Base-by-base conservation (phyloP, 352 stramenopile genomes). In the Phytophthora crassamura region DNA sequence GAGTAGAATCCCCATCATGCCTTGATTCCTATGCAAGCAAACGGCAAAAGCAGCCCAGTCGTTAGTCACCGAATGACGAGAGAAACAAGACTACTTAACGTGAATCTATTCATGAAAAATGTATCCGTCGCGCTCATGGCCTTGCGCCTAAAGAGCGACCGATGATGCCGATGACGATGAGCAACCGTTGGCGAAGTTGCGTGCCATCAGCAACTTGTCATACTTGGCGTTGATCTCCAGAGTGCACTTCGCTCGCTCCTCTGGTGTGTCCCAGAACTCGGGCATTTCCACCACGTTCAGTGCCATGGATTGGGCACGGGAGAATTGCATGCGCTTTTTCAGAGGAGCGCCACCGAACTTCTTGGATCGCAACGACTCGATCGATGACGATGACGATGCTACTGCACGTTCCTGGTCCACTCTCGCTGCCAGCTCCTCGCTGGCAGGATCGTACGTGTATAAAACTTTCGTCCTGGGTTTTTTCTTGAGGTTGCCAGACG, bases 151-250 rank as follows among this genome's bases (percentile, higher is more conserved):
- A 11, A 68, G 50, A 34, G 58, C 47, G 15, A 66, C 59, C 40
- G 69, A 78, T 15, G 51, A 69, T 39, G 57, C 62, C 25, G 57
- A 64, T 15, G 66, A 72, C n/a, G 56, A 75, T 20, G 57, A 70
- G 20, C 42, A 64, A 28, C 50, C 43, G 20, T 61, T 71, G 8
- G 43, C 42, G n/a, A 70, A 67, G 11, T 66, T 71, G 10, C 71
- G 71, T 32, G 61, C 34, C 45, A 49, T 59, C 1, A 86, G 49
- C 28, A 84, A 34, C 43, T 77, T 75, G 50, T 84, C 73, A 34
- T 87, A 87, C 34, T 75, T 72, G 16, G 25, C 58, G 45, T 79
- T 84, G 50, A 87, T 83, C 38, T 82, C 67, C n/a, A 58, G 12
- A 0, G 64, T 69, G 45, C 65, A 51, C 11, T 72, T 36, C 9